A percentile compares a stretch with the other conserved stretches of the same genome.
These are phyloP conservation scores for Penicillium fimorum DNA, from an alignment of 495 filamentous ascomycete genomes.

Conservation along the genomic window DNA sequence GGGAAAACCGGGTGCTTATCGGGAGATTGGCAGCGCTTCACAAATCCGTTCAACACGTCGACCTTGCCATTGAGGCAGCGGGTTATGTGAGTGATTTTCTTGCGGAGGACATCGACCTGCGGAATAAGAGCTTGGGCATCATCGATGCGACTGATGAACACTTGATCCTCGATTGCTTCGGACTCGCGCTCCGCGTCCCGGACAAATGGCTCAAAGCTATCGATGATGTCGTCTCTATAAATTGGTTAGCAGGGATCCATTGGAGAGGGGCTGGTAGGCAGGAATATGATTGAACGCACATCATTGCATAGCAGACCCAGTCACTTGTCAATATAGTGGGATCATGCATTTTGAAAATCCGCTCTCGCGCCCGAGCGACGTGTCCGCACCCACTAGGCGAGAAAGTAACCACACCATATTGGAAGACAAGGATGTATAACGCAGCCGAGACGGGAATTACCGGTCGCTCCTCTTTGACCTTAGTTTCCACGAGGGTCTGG, in stretches of 20 bases:
- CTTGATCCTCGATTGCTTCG: slow-evolving; percentile 86
- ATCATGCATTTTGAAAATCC: slow-evolving; percentile 81
- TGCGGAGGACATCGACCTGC: slow-evolving; percentile 79
- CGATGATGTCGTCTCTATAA: slow-evolving; percentile 84
- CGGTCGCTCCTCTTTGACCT: slow-evolving; percentile 54
- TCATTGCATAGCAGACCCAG: slow-evolving; percentile 97
- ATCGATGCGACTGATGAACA: slow-evolving; percentile 80
- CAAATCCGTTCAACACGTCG: slow-evolving; percentile 93
- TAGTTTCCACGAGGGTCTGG: slow-evolving; percentile 72
- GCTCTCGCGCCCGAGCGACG: slow-evolving; percentile 73
- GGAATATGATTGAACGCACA: slow-evolving; percentile 54
- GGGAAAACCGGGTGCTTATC: slow-evolving; percentile 83
- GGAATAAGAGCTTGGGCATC: slow-evolving; percentile 78
- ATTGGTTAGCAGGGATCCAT: neutral
- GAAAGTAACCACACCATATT: slow-evolving; percentile 86
- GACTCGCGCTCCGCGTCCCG: slow-evolving; percentile 73
- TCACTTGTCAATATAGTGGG: slow-evolving; percentile 82
- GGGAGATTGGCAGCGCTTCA: slow-evolving; percentile 82
- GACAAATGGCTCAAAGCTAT: slow-evolving; percentile 82
- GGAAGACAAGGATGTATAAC: slow-evolving; percentile 91
- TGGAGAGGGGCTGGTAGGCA: neutral
- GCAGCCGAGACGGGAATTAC: slow-evolving; percentile 72
- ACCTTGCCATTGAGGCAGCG: slow-evolving; percentile 86
- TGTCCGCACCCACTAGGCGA: slow-evolving; percentile 76
- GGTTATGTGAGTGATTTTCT: slow-evolving; percentile 86